phyloP scores from a whole-genome alignment of 2,329 filamentous ascomycete genomes.

The Ustulina deusta region DNA sequence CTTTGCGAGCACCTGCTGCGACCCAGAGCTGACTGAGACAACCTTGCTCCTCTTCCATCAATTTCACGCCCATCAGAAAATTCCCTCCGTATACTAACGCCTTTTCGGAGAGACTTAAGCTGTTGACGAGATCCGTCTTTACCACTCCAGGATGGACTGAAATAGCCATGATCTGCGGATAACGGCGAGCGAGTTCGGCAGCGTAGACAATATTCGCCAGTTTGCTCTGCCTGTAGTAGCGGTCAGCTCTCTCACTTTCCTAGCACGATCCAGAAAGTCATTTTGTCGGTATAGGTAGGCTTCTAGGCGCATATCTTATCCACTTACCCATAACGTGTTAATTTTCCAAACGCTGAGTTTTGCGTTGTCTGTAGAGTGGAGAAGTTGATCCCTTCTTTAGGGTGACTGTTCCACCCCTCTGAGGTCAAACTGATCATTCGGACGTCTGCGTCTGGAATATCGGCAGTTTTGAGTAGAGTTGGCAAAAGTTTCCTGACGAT shows the following conservation, averaged over 20 bases:
- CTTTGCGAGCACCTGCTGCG: slow-evolving; percentile 47
- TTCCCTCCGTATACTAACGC: slow-evolving; percentile 38
- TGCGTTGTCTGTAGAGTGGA: slow-evolving; percentile 45
- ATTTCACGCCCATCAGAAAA: slow-evolving; percentile 28
- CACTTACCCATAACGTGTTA: slow-evolving; percentile 46
- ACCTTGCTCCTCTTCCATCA: slow-evolving; percentile 52
- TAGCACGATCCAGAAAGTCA: neutral
- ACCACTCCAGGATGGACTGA: slow-evolving; percentile 49
- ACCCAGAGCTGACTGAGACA: slow-evolving; percentile 57
- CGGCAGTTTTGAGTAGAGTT: slow-evolving; percentile 43
- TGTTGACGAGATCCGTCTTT: slow-evolving; percentile 45
- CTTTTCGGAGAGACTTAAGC: slow-evolving; percentile 33
- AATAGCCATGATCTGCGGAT: slow-evolving; percentile 44
- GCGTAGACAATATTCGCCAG: slow-evolving; percentile 49
- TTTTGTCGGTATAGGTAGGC: neutral
- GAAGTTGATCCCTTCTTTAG: slow-evolving; percentile 43
- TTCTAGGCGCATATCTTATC: neutral
- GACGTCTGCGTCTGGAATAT: slow-evolving; percentile 42
- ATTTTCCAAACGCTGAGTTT: slow-evolving; percentile 39
- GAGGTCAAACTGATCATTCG: slow-evolving; percentile 47
- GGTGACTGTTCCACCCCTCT: slow-evolving; percentile 41
- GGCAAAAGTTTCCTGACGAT: slow-evolving; percentile 53
- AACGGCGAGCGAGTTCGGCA: slow-evolving; percentile 44
- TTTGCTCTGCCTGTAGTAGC: slow-evolving; percentile 54
- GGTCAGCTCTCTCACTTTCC: slow-evolving; percentile 6